Evolutionary conservation across 2,329 filamentous ascomycete genomes (phyloP).

Genomic region (Pseudogymnoascus sp.): DNA sequence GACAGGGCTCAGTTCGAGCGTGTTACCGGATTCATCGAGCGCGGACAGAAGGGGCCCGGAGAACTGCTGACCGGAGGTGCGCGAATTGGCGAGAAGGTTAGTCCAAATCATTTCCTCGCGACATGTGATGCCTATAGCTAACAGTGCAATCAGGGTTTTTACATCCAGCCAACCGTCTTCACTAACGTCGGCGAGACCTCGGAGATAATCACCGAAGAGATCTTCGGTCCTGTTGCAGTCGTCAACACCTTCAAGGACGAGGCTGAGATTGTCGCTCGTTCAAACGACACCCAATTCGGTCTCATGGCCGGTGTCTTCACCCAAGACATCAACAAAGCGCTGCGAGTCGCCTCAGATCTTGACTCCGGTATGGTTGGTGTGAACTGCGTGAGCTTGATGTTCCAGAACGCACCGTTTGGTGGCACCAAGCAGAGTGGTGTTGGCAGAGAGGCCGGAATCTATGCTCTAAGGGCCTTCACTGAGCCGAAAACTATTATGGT

Average conservation of each 20-base stretch:
- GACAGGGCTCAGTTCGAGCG: conserved; percentile 59
- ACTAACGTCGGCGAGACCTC: too few species aligned
- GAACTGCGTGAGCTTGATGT: conserved; percentile 33
- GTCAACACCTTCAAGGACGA: conserved; percentile 53
- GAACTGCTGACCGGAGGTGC: conserved; percentile 56
- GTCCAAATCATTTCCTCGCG: not conserved
- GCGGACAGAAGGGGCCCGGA: conserved; percentile 55
- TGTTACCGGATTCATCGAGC: conserved; percentile 57
- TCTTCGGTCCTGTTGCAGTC: conserved; percentile 58
- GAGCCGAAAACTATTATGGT: conserved; percentile 23
- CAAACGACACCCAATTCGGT: conserved; percentile 53
- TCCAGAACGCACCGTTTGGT: conserved; percentile 6
- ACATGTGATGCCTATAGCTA: not conserved
- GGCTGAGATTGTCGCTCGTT: conserved; percentile 45
- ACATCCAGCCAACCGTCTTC: too few species aligned
- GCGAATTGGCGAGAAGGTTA: conserved; percentile 50
- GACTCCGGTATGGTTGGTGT: conserved; percentile 52
- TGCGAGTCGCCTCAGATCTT: conserved; percentile 39
- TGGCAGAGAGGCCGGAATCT: too few species aligned
- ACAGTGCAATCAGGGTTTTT: too few species aligned
- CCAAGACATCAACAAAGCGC: conserved; percentile 37
- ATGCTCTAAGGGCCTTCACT: conserved; percentile 20
- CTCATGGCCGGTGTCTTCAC: conserved; percentile 49
- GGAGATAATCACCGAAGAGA: conserved; percentile 18
- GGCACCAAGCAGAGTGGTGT: too few species aligned